phyloP scores from a whole-genome alignment of 257 asterid genomes.

The Jacaranda copaia region DNA sequence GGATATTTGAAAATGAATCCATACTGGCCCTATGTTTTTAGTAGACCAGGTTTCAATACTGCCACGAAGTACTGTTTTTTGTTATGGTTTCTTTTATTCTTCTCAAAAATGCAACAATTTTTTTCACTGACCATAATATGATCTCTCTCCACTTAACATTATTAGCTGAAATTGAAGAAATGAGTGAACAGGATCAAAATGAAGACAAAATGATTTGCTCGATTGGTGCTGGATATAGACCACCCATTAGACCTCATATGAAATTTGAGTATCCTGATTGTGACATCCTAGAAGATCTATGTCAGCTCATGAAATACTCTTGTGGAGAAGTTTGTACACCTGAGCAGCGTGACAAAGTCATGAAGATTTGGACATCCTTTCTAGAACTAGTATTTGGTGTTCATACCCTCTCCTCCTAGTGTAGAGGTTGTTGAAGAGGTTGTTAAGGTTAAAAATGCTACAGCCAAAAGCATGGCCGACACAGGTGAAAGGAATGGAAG shows the following conservation, averaged over 20 bases:
- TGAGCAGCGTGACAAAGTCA: conserved; percentile 62
- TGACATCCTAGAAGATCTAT: conserved; percentile 69
- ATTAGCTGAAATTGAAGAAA: conserved; percentile 68
- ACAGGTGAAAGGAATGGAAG: conserved; percentile 40
- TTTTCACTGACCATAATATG: conserved; percentile 18
- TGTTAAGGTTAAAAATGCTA: conserved; percentile 29
- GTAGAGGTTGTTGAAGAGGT: conserved; percentile 37
- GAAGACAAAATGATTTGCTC: not conserved
- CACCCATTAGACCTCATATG: conserved; percentile 50
- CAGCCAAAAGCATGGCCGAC: conserved; percentile 30
- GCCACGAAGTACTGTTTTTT: too few relatives aligned
- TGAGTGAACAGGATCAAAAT: conserved; percentile 41
- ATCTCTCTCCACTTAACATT: conserved; percentile 43
- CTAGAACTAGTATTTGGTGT: conserved; percentile 66
- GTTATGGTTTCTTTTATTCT: not conserved
- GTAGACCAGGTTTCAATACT: not conserved
- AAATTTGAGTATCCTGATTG: conserved; percentile 64
- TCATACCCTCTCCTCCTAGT: conserved; percentile 44
- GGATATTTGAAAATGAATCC: too few relatives aligned
- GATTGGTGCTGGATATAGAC: conserved; percentile 5
- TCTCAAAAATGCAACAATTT: not conserved
- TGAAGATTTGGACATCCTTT: conserved; percentile 73
- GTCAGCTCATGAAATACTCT: conserved; percentile 61
- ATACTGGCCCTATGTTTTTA: not conserved
- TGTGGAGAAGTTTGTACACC: conserved; percentile 67